Base-by-base conservation (phyloP, 2,329 filamentous ascomycete species). In the Penicillium sp. region DNA sequence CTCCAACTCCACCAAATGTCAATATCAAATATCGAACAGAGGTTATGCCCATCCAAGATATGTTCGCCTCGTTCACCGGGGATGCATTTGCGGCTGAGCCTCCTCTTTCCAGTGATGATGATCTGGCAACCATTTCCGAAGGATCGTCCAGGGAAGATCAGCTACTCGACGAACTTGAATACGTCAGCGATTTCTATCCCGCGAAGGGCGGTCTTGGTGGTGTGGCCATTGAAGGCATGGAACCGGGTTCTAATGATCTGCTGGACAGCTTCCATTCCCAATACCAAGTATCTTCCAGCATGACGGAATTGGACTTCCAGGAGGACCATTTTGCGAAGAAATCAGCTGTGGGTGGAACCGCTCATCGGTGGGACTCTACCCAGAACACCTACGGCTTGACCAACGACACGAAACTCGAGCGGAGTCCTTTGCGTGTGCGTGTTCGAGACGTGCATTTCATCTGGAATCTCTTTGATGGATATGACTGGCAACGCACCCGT, bases 391-490 rank as follows among this genome's bases (percentile, higher is more conserved):
- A 94, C 65, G 87, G 89, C 53, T 79, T 82, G 41, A 82, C 84
- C 1, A 87, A 88, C 43, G 80, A 84, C 49, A 72, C 78, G 10
- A 85, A 87, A 60, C 78, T 87, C 9, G 80, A 81, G 39, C 81
- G 81, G 52, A 90, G 88, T 60, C 91, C 93, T 6, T 76, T 99
- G 15, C 87, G 86, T 61, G 81, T 97, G 3, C 86, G 86, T 5
- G 83, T 97, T 16, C 87, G 90, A 27, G 91, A 97, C 69, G 87
- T 96, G 6, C 91, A 97, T 70, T 79, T 97, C 50, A 97, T 97
- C 58, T 99, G 94, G 94, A 96, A 99, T 69, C 79, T 99, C 1
- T 97, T 94, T 73, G 94, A 99, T 77, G 94, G 94, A 1, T 99
- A 96, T 71, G 95, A 99, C 74, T 99, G 95, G 95, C 84, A 87